Conservation (phyloP, 352 stramenopile species). For the Blastocystis sp. region DNA sequence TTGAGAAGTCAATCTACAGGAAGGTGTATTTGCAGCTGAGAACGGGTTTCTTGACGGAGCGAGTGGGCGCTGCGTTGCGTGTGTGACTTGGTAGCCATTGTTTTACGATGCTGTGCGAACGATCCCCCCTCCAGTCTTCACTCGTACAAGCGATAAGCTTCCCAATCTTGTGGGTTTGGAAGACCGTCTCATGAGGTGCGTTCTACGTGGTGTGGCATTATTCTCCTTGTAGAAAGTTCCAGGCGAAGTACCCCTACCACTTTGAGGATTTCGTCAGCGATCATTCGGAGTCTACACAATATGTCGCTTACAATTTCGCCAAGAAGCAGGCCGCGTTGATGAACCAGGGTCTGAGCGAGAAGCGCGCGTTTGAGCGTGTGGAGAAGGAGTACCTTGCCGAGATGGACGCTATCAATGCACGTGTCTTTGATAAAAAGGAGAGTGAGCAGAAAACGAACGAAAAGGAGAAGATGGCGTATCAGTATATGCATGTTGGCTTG, state of each 20-base stretch:
- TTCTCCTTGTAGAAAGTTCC: slow-evolving; percentile 27
- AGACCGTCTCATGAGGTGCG: slow-evolving; percentile 46
- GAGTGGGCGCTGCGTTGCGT: background rate
- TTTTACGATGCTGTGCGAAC: slow-evolving; percentile 45
- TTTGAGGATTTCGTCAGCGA: slow-evolving; percentile 54
- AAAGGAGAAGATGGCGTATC: background rate
- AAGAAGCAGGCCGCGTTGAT: slow-evolving; percentile 30
- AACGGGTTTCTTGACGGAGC: slow-evolving; percentile 46
- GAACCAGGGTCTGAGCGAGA: background rate
- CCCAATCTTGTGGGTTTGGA: slow-evolving; percentile 30
- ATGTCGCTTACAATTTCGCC: slow-evolving; percentile 50
- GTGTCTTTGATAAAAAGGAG: background rate
- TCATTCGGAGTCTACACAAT: slow-evolving; percentile 7
- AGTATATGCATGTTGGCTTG: background rate
- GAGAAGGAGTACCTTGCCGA: slow-evolving; percentile 47
- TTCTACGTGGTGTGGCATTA: background rate
- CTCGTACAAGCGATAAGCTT: slow-evolving; percentile 19
- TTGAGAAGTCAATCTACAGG: slow-evolving; percentile 50
- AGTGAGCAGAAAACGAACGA: background rate
- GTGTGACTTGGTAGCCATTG: background rate
- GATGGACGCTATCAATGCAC: slow-evolving; percentile 11
- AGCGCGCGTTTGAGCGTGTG: background rate
- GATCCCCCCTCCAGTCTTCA: slow-evolving; percentile 18
- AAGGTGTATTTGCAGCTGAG: slow-evolving; percentile 50
- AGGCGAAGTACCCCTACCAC: slow-evolving; percentile 48